Base-by-base conservation (phyloP, 176 grass and related monocot species). In the Puya raimondii region DNA sequence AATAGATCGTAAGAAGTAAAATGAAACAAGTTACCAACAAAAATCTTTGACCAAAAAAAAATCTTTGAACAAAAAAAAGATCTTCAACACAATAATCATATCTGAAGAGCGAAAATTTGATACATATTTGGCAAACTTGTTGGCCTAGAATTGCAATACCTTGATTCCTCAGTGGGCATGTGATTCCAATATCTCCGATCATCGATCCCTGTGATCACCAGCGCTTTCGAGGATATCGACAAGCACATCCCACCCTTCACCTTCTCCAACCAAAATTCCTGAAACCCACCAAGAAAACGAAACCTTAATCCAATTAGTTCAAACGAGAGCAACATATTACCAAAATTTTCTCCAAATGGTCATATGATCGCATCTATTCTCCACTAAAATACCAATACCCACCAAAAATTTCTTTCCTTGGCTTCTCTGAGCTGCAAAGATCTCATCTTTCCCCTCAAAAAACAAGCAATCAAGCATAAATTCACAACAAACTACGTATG, bases 211-310 rank as follows among this genome's bases (percentile, higher is more conserved):
- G 78, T 93, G n/a, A 99, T 99, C 47, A 76, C 72, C 89, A 99
- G 81, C 0, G 78, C 84, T 74, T 85, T 99, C 27, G 94, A 99
- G 58, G 94, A 93, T 69, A 99, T 99, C 49, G 77, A 78, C 67
- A 93, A 78, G 63, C 94, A 93, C 78, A 99, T 58, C 27, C 72
- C 71, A 57, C 82, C 94, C 63, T 78, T 88, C 27, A 67, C 71
- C 76, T 86, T 99, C 70, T 90, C 74, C 70, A 99, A 76, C 87
- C 86, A 99, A 57, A 93, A 99, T 83, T 90, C 87, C 94, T 97
- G 23, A 23, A 86, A 80, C 47, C 33, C 64, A 42, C 33, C 33
- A 42, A 42, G 33, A 48, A 69, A 56, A 50, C 56, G 87, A 47
- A 48, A 64, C 9, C 1, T 54, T 14, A 42, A 42, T 42, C 33